Evolutionary conservation across 176 grass and related monocot species (phyloP).

Genomic region (Puya raimondii): DNA sequence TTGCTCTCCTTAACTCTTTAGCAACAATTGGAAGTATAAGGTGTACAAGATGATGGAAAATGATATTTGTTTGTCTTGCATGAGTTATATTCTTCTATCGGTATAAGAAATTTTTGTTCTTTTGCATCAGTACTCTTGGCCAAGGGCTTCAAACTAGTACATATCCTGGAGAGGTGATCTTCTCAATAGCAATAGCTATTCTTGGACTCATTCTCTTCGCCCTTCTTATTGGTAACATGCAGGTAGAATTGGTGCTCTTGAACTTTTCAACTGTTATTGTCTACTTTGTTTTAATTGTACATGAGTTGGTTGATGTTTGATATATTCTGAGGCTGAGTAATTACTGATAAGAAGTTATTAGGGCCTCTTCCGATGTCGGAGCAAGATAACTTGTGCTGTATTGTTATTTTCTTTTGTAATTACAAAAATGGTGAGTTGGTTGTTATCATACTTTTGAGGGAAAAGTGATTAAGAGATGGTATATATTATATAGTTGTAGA

Average conservation of each 20-base stretch:
- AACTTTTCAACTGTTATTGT: too few relatives aligned
- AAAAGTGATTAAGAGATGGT: too few relatives aligned
- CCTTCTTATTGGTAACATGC: conserved; percentile 97
- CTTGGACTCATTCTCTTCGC: conserved; percentile 79
- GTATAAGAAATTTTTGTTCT: conserved; percentile 13
- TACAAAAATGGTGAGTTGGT: too few relatives aligned
- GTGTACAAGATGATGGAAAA: background rate
- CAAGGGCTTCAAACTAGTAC: conserved; percentile 78
- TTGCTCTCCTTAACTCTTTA: too few relatives aligned
- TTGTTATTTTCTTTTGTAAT: too few relatives aligned
- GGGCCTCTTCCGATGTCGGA: too few relatives aligned
- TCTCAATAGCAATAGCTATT: conserved; percentile 85
- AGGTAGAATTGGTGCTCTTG: conserved; percentile 34
- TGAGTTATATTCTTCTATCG: background rate
- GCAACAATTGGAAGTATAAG: too few relatives aligned
- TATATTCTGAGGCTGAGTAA: too few relatives aligned
- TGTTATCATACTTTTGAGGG: too few relatives aligned
- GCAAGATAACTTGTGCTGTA: too few relatives aligned
- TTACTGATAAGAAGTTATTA: too few relatives aligned
- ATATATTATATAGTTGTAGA: too few relatives aligned
- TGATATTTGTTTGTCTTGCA: background rate
- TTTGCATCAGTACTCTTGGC: conserved; percentile 67
- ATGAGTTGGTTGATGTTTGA: background rate
- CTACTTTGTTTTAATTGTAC: background rate
- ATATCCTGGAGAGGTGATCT: conserved; percentile 68